Evolutionary conservation across 1,139 yeast species (phyloP), one percentile per base, ranked within the genome.

Genomic region (Pneumocystis jirovecii): DNA sequence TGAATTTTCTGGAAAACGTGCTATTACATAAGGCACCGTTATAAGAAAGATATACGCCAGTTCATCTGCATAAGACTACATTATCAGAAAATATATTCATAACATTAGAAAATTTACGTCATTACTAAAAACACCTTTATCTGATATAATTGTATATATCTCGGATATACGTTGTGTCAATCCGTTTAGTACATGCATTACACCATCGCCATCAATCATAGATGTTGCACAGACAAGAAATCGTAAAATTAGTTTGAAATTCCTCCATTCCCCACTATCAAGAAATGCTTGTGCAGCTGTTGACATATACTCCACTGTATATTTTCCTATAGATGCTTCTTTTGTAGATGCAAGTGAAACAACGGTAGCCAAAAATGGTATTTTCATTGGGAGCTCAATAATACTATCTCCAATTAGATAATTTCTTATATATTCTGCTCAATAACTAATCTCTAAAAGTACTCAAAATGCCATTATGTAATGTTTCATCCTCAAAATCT

Each of bases 351-450:
- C 85, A 45, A 86, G 79, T 70, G 86, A 80, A 12, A 91, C 77
- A 69, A 89, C 80, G n/a, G 86, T 84, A 42, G 89, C 82, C 67
- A 91, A 76, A 34, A 86, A 82, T 35, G 85, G 83, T 68, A 86
- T 82, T 74, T 91, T 93, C 70, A 91, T 96, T 0, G 97, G 97
- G 75, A 91, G 97, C 75, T 93, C 98, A 60, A 82, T 76, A 10
- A 87, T 62, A 29, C 69, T 66, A 29, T 40, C 39, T 3, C 31
- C 19, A 17, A 34, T 44, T 21, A 60, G n/a, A 50, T 59, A 44
- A 17, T 61, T 34, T 29, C n/a, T 21, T 40, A 60, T 5, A 6
- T 37, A 25, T 6, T 6, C 1, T 1, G 4, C 25, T 56, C 34
- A 1, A 10, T 50, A 31, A 62, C 19, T 21, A 10, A 8, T 65